phyloP scores from a whole-genome alignment of 768 basidiomycete genomes.

The Tremella yokohamensis region DNA sequence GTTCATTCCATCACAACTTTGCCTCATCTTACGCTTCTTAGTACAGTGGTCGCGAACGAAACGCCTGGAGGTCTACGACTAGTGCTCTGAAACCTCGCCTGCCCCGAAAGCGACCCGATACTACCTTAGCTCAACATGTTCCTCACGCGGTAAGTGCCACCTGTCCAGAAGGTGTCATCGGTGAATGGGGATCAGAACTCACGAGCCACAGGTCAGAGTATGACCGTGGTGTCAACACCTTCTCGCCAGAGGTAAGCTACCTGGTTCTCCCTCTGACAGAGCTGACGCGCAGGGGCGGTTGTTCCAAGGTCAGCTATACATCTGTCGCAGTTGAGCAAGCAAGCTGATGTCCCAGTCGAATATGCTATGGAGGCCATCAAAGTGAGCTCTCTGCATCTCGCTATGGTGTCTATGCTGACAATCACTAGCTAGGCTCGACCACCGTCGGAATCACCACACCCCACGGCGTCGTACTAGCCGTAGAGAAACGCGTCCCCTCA shows the following conservation, averaged over 20 bases:
- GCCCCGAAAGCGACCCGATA: too few relatives aligned
- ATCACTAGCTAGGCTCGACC: constrained; percentile 88
- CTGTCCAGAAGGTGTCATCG: background rate
- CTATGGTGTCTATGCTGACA: background rate
- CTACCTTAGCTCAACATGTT: constrained; percentile 31
- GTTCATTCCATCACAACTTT: too few relatives aligned
- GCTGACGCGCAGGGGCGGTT: constrained; percentile 67
- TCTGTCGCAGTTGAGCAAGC: background rate
- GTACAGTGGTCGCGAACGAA: too few relatives aligned
- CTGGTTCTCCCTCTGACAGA: constrained; percentile 14
- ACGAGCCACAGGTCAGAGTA: constrained; percentile 47
- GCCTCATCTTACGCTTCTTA: too few relatives aligned
- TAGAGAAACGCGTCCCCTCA: constrained; percentile 98
- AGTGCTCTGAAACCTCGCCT: too few relatives aligned
- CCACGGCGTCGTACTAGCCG: constrained; percentile 85
- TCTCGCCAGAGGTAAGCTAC: constrained; percentile 81
- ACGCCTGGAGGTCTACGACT: too few relatives aligned
- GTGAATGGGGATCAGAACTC: background rate
- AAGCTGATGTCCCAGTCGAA: constrained; percentile 63
- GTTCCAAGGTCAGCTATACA: constrained; percentile 72
- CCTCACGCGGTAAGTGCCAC: constrained; percentile 37
- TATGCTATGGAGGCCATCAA: constrained; percentile 99
- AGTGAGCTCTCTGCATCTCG: constrained; percentile 53
- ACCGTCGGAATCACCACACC: constrained; percentile 91
- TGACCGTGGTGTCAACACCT: constrained; percentile 97